These are phyloP conservation scores for Alternaria postmessia DNA, from an alignment of 2,329 filamentous ascomycete species.

Conservation along the genomic window DNA sequence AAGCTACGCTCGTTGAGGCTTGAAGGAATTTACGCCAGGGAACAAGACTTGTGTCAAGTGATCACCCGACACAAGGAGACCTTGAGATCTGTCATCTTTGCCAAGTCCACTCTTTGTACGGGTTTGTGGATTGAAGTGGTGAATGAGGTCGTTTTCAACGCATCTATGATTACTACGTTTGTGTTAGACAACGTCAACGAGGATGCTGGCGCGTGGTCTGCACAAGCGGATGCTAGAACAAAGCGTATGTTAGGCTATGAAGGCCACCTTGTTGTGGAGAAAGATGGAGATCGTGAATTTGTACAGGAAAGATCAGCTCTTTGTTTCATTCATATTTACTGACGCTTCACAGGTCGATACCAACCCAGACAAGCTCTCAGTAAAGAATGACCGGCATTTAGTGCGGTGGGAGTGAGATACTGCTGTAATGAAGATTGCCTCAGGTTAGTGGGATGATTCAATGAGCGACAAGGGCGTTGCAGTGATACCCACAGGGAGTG, in stretches of 20 bases:
- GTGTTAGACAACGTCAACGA: slow-evolving; percentile 33
- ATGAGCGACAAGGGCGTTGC: neutral
- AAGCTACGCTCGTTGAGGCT: slow-evolving; percentile 32
- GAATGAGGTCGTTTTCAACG: slow-evolving; percentile 32
- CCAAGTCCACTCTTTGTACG: slow-evolving; percentile 21
- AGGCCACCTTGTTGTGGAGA: slow-evolving; percentile 11
- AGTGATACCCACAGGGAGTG: too few species aligned
- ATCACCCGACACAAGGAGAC: slow-evolving; percentile 33
- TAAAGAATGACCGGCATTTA: slow-evolving; percentile 1
- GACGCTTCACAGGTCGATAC: slow-evolving; percentile 9
- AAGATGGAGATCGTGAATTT: slow-evolving; percentile 24
- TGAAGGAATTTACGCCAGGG: slow-evolving; percentile 26
- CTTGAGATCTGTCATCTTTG: slow-evolving; percentile 23
- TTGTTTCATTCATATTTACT: neutral
- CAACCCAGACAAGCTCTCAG: slow-evolving; percentile 8
- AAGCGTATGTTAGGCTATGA: slow-evolving; percentile 20
- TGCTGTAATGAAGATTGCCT: too few species aligned
- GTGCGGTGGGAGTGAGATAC: neutral
- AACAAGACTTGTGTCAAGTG: slow-evolving; percentile 27
- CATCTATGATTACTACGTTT: slow-evolving; percentile 27
- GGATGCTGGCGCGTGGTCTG: neutral
- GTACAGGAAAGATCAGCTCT: slow-evolving; percentile 9
- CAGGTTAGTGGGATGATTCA: neutral
- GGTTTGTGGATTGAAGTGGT: slow-evolving; percentile 40
- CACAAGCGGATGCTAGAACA: neutral